Evolutionary conservation across 2,329 filamentous ascomycete species (phyloP).

Genomic region (Talaromyces sp.): DNA sequence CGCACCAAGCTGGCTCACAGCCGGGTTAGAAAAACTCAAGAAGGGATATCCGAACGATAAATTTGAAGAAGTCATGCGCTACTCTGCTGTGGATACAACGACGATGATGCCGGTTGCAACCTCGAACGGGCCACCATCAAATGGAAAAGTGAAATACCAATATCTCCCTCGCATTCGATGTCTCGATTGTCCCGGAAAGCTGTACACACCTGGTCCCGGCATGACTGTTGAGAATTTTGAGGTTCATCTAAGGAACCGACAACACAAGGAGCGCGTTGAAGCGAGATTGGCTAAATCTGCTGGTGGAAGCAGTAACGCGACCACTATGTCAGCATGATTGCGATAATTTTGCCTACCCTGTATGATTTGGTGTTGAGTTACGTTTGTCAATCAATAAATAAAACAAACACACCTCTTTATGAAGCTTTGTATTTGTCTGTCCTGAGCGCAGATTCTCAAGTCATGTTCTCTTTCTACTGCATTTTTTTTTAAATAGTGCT

Average conservation of each 20-base stretch:
- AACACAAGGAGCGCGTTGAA: slow-evolving; percentile 70
- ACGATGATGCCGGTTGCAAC: slow-evolving; percentile 63
- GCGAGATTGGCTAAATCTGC: slow-evolving; percentile 35
- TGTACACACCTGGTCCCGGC: slow-evolving; percentile 86
- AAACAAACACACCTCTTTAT: not conserved
- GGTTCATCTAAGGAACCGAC: slow-evolving; percentile 80
- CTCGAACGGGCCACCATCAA: slow-evolving; percentile 50
- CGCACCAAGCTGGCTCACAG: slow-evolving; percentile 78
- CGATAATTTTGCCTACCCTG: not conserved
- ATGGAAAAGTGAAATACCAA: slow-evolving; percentile 66
- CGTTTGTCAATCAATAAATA: not conserved
- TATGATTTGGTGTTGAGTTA: not conserved
- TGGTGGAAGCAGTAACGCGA: not conserved
- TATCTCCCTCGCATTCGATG: slow-evolving; percentile 89
- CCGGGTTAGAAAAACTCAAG: slow-evolving; percentile 68
- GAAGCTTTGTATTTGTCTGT: not conserved
- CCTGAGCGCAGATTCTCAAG: not conserved
- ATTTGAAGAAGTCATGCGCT: slow-evolving; percentile 90
- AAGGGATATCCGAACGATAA: slow-evolving; percentile 70
- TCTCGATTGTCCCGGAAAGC: slow-evolving; percentile 85
- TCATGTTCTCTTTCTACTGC: not conserved
- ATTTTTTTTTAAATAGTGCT: not conserved
- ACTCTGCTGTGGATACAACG: slow-evolving; percentile 70
- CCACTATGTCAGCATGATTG: slow-evolving; percentile 4
- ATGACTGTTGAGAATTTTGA: slow-evolving; percentile 87